Evolutionary conservation across 805 yeast genomes (phyloP).

Genomic region (Sungouiozyma ichnusensis): DNA sequence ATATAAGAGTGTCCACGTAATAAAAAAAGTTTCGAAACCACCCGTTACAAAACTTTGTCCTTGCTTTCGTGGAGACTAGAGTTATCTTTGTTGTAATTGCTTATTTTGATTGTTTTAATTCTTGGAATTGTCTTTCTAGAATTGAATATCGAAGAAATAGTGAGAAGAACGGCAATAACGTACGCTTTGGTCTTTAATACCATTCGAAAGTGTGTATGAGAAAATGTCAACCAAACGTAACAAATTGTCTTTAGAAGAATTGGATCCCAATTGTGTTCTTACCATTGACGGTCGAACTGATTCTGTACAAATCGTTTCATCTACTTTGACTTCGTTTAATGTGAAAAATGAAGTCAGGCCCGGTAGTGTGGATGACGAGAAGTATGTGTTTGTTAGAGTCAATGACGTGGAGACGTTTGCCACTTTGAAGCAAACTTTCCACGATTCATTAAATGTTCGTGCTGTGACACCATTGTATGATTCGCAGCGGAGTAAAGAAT

Average conservation of each 20-base stretch:
- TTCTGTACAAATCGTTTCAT: slow-evolving; percentile 10
- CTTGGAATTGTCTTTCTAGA: no score
- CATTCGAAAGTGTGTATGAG: no score
- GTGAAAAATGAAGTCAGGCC: slow-evolving; percentile 13
- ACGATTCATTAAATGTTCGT: not conserved
- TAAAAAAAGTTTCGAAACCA: no score
- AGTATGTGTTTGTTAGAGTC: slow-evolving; percentile 17
- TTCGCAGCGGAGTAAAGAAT: slow-evolving; percentile 2
- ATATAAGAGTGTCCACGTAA: no score
- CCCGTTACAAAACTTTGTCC: no score
- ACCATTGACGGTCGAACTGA: slow-evolving; percentile 10
- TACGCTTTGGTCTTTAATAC: no score
- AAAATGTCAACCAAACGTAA: no score
- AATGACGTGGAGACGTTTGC: slow-evolving; percentile 1
- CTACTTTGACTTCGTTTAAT: slow-evolving; percentile 12
- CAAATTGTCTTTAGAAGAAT: slow-evolving; percentile 9
- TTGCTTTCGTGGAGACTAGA: no score
- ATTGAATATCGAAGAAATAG: no score
- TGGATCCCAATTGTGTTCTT: slow-evolving; percentile 21
- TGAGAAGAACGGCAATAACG: no score
- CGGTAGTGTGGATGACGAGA: slow-evolving; percentile 10
- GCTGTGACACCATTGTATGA: slow-evolving; percentile 8
- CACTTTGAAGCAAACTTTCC: not conserved
- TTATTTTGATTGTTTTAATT: no score
- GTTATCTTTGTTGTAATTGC: no score